phyloP scores from a whole-genome alignment of 768 basidiomycete species.

The Gautieria morchelliformis region DNA sequence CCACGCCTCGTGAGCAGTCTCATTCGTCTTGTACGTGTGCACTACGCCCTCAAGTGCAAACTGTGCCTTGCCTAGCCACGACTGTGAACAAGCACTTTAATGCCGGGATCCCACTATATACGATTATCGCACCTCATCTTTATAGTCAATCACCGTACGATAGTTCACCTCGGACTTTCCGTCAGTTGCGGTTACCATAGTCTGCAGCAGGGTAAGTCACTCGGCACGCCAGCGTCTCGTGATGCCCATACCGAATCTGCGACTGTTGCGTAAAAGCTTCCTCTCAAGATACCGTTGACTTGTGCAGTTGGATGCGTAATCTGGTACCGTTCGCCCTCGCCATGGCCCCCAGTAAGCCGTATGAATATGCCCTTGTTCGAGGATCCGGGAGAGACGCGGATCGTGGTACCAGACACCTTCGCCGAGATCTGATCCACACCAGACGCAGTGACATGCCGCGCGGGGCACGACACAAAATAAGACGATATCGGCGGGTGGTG shows the following conservation, averaged over 20 bases:
- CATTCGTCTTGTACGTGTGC: slow-evolving; percentile 64
- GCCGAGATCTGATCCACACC: slow-evolving; percentile 94
- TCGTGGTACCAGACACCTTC: slow-evolving; percentile 78
- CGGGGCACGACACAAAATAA: slow-evolving; percentile 70
- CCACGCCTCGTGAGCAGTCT: slow-evolving; percentile 55
- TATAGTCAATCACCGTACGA: slow-evolving; percentile 84
- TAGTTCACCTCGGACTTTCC: slow-evolving; percentile 49
- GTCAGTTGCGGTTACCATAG: slow-evolving; percentile 72
- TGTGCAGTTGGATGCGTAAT: slow-evolving; percentile 84
- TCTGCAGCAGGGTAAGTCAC: slow-evolving; percentile 16
- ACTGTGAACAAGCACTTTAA: slow-evolving; percentile 27
- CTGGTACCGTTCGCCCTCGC: slow-evolving; percentile 73
- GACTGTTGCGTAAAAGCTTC: slow-evolving; percentile 86
- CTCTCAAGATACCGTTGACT: slow-evolving; percentile 88
- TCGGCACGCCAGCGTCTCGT: neutral
- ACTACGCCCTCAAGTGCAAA: slow-evolving; percentile 85
- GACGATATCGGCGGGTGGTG: slow-evolving; percentile 95
- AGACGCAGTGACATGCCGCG: slow-evolving; percentile 55
- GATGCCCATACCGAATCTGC: slow-evolving; percentile 39
- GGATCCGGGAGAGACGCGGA: slow-evolving; percentile 75
- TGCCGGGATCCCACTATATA: neutral
- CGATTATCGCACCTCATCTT: slow-evolving; percentile 69
- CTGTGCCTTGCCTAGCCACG: slow-evolving; percentile 84
- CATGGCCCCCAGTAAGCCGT: slow-evolving; percentile 60
- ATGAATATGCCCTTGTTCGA: slow-evolving; percentile 88